Conservation (phyloP, 2,329 filamentous ascomycete genomes). For the Exutisphaerella laricina region DNA sequence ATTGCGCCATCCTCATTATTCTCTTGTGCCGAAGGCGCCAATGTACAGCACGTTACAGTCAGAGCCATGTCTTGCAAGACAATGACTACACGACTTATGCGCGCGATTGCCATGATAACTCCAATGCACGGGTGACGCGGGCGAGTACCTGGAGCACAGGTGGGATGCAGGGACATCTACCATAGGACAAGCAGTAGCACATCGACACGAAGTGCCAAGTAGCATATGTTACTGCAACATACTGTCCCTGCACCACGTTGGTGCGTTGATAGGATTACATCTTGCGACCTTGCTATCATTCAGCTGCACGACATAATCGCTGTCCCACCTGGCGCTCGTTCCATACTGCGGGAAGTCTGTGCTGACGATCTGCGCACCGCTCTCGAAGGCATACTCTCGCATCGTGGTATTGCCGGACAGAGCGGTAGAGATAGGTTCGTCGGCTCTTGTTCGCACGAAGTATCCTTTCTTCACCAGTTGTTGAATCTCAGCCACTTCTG, state of each 20-base stretch:
- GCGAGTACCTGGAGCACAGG: too few species aligned
- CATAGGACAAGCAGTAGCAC: too few species aligned
- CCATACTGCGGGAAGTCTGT: constrained; percentile 47
- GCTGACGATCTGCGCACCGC: constrained; percentile 47
- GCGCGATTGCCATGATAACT: too few species aligned
- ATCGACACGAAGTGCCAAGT: too few species aligned
- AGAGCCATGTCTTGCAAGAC: too few species aligned
- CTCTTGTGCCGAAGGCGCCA: too few species aligned
- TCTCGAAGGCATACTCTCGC: constrained; percentile 41
- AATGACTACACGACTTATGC: too few species aligned
- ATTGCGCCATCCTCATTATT: too few species aligned
- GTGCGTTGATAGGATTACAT: constrained; percentile 37
- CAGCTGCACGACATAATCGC: constrained; percentile 42
- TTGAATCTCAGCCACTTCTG: constrained; percentile 40
- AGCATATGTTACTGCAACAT: constrained; percentile 14
- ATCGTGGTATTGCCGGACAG: constrained; percentile 39
- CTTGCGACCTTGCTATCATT: constrained; percentile 30
- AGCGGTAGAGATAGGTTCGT: constrained; percentile 44
- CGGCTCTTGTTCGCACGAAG: constrained; percentile 46
- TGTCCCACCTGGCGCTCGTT: constrained; percentile 44
- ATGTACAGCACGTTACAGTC: too few species aligned
- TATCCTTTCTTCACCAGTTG: constrained; percentile 44
- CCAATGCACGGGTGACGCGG: too few species aligned
- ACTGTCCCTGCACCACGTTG: constrained; percentile 33
- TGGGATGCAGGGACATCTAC: too few species aligned